Conservation (phyloP, 2,329 filamentous ascomycete species). For the Fusarium agapanthi region DNA sequence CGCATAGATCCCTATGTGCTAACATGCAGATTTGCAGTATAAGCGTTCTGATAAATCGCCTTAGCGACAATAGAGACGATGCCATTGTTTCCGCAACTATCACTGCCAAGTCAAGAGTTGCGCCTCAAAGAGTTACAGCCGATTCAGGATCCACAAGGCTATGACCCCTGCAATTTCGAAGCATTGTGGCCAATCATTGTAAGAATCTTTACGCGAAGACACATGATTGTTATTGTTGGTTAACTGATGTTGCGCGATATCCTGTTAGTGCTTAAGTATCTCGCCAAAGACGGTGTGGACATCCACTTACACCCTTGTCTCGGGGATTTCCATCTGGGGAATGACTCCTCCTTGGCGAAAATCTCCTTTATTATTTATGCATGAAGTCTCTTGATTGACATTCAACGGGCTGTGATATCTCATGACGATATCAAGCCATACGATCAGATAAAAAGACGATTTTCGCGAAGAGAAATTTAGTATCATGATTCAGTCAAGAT, state of each 20-base stretch:
- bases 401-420: fast-evolving
- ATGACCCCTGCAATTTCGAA: background rate
- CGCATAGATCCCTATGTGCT: no score
- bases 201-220: fast-evolving
- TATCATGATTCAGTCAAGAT: fast-evolving
- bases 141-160: background rate
- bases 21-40: background rate
- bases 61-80: background rate
- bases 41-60: no score
- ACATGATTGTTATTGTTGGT: background rate
- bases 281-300: fast-evolving
- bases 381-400: no score
- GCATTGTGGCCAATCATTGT: background rate
- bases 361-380: background rate
- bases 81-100: background rate
- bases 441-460: fast-evolving
- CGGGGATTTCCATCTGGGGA: background rate
- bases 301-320: background rate
- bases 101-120: background rate
- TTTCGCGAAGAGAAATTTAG: fast-evolving
- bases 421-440: background rate
- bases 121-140: fast-evolving
- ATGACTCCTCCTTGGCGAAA: background rate
- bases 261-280: background rate
- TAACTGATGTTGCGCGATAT: fast-evolving